Base-by-base conservation (phyloP, 352 stramenopile species). In the Phytophthora sansomeana region DNA sequence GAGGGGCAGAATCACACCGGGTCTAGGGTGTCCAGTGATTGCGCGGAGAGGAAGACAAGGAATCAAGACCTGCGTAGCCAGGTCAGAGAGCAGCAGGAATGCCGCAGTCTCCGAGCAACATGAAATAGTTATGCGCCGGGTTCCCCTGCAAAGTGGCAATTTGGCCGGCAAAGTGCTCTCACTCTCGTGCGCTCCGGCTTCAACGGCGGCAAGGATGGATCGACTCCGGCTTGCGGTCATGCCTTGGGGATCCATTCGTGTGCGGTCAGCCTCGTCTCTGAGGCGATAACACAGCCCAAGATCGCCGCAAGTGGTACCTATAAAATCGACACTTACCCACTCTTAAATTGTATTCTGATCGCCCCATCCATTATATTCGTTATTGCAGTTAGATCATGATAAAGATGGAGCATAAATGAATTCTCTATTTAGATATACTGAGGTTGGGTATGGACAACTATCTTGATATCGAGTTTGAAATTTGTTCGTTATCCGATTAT, bases 241-340 rank as follows among this genome's bases (percentile, higher is more conserved):
- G 61, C 33, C 28, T 24, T 68, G n/a, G 19, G 52, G 36, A 69
- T 64, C 53, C 44, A 52, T 64, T 58, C 52, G 59, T 56, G 21
- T 49, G 30, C 30, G 39, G 41, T 67, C 48, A 39, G 51, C 51
- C 38, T 35, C 39, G 60, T 63, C 44, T 69, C 19, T 63, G 50
- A 32, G 33, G 32, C 19, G 29, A 32, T 46, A 49, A 49, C 58
- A 59, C 21, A 61, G 21, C 41, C 13, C 33, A 63, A 35, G 26
- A 64, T 58, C 24, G n/a, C 16, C 39, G 39, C 11, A 21, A 26
- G 44, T 33, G 19, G 24, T 19, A 39, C 16, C 5, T 52, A 47
- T n/a, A 48, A 30, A n/a, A 48, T 48, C 35, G 57, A 58, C 39
- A 58, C 53, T 53, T 5, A 13, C 24, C 19, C 38, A n/a, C 38